A percentile compares a stretch with the other conserved stretches of the same genome.
phyloP scores from a whole-genome alignment of 1,284 basidiomycete genomes.

The Cutaneotrichosporon daszewskae region DNA sequence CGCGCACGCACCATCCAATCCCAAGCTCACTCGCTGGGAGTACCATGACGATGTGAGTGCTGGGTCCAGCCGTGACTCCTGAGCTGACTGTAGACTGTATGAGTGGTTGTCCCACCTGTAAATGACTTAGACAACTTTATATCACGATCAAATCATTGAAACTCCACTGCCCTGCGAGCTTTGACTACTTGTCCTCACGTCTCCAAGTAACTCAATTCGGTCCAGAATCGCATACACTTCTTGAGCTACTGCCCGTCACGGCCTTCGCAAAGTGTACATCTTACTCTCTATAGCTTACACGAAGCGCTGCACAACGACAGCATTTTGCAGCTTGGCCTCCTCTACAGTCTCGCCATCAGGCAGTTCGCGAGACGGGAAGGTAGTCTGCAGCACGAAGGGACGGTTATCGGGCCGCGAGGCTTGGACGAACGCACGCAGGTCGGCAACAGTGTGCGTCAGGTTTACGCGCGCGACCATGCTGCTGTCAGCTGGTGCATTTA shows the following conservation, averaged over 20 bases:
- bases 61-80: background rate
- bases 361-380: slow-evolving; percentile 75
- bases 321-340: slow-evolving; percentile 67
- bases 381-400: slow-evolving; percentile 71
- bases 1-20: slow-evolving; percentile 38
- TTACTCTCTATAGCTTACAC: too few species aligned
- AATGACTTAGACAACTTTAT: too few species aligned
- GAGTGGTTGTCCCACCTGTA: too few species aligned
- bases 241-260: too few species aligned
- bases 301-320: slow-evolving; percentile 77
- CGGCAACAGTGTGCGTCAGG: slow-evolving; percentile 79
- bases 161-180: too few species aligned
- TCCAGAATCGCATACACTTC: too few species aligned
- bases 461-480: slow-evolving; percentile 63
- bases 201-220: too few species aligned
- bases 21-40: slow-evolving; percentile 43
- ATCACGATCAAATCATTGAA: too few species aligned
- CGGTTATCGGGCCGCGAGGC: slow-evolving; percentile 78
- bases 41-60: slow-evolving; percentile 47
- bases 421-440: slow-evolving; percentile 81
- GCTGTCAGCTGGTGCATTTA: background rate
- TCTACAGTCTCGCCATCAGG: slow-evolving; percentile 67
- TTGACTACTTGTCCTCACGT: too few species aligned
- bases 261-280: too few species aligned
- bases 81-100: slow-evolving; percentile 15